Conservation (phyloP, 139 green algal genomes). For the Auxenochlorella pyrenoidosa region DNA sequence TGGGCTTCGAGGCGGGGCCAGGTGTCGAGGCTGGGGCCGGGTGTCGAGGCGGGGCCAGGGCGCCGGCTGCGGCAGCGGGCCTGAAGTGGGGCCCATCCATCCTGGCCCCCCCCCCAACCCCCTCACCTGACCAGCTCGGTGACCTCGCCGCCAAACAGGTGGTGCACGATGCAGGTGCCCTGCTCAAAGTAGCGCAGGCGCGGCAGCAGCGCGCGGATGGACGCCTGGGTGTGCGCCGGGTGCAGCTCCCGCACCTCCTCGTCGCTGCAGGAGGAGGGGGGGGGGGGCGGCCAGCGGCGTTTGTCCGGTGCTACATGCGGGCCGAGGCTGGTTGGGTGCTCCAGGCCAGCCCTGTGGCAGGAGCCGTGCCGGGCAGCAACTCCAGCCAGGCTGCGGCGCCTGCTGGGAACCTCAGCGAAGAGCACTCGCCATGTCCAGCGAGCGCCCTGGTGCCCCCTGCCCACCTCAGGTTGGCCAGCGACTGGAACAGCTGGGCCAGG, state of each 20-base stretch:
- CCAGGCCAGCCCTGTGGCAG: too few species aligned
- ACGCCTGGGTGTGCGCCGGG: slow-evolving; percentile 61
- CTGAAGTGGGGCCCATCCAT: not conserved
- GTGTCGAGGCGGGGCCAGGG: too few species aligned
- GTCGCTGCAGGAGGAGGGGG: slow-evolving; percentile 40
- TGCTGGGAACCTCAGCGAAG: too few species aligned
- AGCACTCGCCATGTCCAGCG: too few species aligned
- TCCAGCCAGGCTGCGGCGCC: too few species aligned
- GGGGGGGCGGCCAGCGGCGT: not conserved
- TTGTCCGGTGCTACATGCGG: too few species aligned
- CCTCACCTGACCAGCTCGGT: slow-evolving; percentile 57
- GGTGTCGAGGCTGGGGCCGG: not conserved
- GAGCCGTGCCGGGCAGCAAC: too few species aligned
- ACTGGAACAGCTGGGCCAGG: slow-evolving; percentile 87
- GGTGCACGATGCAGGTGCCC: slow-evolving; percentile 97
- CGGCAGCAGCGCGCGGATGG: slow-evolving; percentile 72
- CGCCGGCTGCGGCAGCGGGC: too few species aligned
- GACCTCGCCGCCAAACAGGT: slow-evolving; percentile 96
- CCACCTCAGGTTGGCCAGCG: slow-evolving; percentile 69
- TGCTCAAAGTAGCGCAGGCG: slow-evolving; percentile 90
- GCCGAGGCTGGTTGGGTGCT: too few species aligned
- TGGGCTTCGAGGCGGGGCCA: not conserved
- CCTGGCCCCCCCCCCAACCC: not conserved
- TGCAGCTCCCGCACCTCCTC: slow-evolving; percentile 84
- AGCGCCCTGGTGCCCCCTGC: too few species aligned